A percentile compares a stretch with the other conserved stretches of the same genome.
Conservation (phyloP, 139 green algal species). For the Chlamydomonas urium region DNA sequence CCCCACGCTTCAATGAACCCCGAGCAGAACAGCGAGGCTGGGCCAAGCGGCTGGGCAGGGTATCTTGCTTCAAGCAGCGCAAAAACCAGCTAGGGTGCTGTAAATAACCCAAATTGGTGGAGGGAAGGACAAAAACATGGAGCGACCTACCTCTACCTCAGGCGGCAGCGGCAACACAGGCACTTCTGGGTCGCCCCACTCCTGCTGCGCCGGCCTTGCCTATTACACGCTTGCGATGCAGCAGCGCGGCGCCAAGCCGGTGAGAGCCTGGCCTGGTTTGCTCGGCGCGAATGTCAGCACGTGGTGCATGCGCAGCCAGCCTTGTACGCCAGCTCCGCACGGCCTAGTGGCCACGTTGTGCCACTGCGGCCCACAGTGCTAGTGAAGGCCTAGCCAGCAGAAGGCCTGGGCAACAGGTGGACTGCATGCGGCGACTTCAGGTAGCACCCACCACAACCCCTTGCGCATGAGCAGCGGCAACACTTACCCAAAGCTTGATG, state of each 20-base stretch:
- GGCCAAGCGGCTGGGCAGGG: too few relatives aligned
- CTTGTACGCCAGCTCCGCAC: background rate
- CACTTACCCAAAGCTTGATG: background rate
- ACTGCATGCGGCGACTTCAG: background rate
- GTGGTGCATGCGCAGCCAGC: background rate
- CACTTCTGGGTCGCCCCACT: background rate
- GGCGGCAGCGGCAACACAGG: too few relatives aligned
- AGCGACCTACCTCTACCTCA: background rate
- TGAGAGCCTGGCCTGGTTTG: background rate
- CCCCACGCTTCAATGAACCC: too few relatives aligned
- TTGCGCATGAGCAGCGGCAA: background rate
- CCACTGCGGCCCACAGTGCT: background rate
- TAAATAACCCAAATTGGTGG: background rate
- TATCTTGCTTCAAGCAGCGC: background rate
- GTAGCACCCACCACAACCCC: background rate
- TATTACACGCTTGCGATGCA: constrained; percentile 9
- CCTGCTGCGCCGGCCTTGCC: constrained; percentile 6
- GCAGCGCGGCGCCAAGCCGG: background rate
- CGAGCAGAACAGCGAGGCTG: too few relatives aligned
- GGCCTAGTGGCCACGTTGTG: background rate
- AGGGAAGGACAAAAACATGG: background rate
- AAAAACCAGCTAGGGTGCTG: background rate
- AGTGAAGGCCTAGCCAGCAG: background rate
- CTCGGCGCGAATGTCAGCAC: background rate
- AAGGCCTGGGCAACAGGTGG: background rate